A percentile compares a stretch with the other conserved stretches of the same genome.
Evolutionary conservation across 805 yeast species (phyloP).

Genomic region (Yamadazyma olivae): DNA sequence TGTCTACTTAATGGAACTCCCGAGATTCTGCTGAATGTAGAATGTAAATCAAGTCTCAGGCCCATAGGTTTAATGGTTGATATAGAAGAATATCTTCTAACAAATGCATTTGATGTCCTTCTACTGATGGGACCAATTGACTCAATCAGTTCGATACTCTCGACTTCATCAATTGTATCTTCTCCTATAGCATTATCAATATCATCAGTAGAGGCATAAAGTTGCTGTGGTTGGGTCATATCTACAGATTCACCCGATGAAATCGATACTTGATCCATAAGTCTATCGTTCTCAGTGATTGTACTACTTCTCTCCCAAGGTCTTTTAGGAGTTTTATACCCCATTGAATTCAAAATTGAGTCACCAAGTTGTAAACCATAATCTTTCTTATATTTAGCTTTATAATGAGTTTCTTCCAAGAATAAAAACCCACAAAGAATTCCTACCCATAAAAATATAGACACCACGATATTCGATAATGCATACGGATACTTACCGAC

Average conservation of each 20-base stretch:
- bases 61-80: conserved; percentile 5
- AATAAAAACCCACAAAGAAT: conserved; percentile 30
- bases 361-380: conserved; percentile 39
- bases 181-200: conserved; percentile 4
- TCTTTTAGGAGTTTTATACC: conserved; percentile 23
- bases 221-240: conserved; percentile 9
- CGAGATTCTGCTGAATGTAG: conserved; percentile 12
- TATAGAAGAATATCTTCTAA: conserved; percentile 16
- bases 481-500: conserved; percentile 35
- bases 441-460: conserved; percentile 22
- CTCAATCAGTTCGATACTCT: conserved; percentile 5
- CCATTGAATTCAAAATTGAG: conserved; percentile 20
- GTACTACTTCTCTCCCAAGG: conserved; percentile 22
- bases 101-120: conserved; percentile 18
- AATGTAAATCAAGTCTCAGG: conserved; percentile 1
- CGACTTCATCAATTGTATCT: conserved; percentile 5
- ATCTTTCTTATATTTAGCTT: conserved; percentile 21
- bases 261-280: conserved; percentile 1
- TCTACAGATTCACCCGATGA: not conserved
- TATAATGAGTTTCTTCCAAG: conserved; percentile 35
- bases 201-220: conserved; percentile 8
- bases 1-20: conserved; percentile 8
- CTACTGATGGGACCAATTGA: conserved; percentile 10
- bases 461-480: conserved; percentile 34
- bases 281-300: not conserved